Evolutionary conservation across 2,329 filamentous ascomycete species (phyloP), one percentile per base, ranked within the genome.

Genomic region (Microascus cirrosus): DNA sequence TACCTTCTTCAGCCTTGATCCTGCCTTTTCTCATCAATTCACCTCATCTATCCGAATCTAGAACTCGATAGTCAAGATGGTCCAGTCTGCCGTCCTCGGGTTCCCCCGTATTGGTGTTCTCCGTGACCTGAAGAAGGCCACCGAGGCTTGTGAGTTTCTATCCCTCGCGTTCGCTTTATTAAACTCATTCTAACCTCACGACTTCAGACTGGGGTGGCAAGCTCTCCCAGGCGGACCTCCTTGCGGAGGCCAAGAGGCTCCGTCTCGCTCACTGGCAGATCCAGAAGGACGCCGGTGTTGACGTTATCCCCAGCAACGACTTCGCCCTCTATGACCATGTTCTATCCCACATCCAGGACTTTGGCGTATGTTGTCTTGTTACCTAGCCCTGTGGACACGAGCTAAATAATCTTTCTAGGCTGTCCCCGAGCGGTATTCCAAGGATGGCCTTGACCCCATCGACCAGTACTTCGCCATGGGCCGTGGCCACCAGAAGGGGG

Each of bases 391-490:
- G 22, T 48, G 5, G 35, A 15, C 25, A 28, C 24, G 13, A 13
- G 35, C 60, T 64, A 56, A 64, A 54, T 15, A 11, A 8, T 20
- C 53, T 52, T 58, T 34, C 55, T 25, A 94, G 89, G 91, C 89
- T 68, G 84, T 92, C 65, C 94, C 94, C 67, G 90, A 95, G 77
- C 87, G 92, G 68, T 99, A 99, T 80, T 88, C 87, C 74, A 89
- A 88, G 79, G 85, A 94, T 78, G 87, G 86, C 68, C 90, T 99
- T 65, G 79, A 93, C 76, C 77, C 83, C 64, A 80, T 99, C 73
- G 94, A 99, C 79, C 87, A 95, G 80, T 97, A 96, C 86, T 99
- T 99, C 72, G 94, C 94, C 77, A 96, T 99, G 90, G 94, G 94
- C 71, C 90, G 94, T 86, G 94, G 94, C 72, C 92, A 95, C 79